Conservation (phyloP, 148 eudicot genomes). For the Persicaria tinctoria region DNA sequence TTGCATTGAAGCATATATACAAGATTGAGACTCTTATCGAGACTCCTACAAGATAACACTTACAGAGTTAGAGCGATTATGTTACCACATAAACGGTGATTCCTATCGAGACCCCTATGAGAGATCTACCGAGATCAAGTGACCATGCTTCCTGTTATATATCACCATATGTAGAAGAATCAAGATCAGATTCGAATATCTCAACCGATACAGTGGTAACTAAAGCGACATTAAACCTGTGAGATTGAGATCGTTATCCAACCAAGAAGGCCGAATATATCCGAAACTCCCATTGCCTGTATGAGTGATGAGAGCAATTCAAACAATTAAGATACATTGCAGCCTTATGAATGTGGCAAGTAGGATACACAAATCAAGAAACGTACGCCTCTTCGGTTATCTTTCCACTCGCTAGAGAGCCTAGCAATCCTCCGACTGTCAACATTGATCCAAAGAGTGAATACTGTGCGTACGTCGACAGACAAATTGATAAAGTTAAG, state of each 20-base stretch:
- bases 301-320: neutral
- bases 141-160: neutral
- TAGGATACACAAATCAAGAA: neutral
- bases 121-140: constrained; percentile 1
- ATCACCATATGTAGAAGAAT: too few species aligned
- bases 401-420: constrained; percentile 26
- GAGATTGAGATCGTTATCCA: neutral
- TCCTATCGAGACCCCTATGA: constrained; percentile 2
- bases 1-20: neutral
- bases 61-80: neutral
- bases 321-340: constrained; percentile 3
- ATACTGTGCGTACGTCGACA: constrained; percentile 17
- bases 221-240: too few species aligned
- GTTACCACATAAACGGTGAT: constrained; percentile 5
- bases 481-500: neutral
- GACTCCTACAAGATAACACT: neutral
- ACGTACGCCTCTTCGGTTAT: constrained; percentile 26
- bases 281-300: too few species aligned
- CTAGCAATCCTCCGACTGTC: constrained; percentile 21
- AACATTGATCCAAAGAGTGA: constrained; percentile 29
- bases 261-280: too few species aligned
- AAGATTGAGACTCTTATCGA: neutral
- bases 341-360: neutral
- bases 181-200: too few species aligned
- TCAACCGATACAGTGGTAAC: too few species aligned